A percentile compares a stretch with the other conserved stretches of the same genome.
Conservation (phyloP, 2,329 filamentous ascomycete genomes). For the Aaosphaeria pasadenensis region DNA sequence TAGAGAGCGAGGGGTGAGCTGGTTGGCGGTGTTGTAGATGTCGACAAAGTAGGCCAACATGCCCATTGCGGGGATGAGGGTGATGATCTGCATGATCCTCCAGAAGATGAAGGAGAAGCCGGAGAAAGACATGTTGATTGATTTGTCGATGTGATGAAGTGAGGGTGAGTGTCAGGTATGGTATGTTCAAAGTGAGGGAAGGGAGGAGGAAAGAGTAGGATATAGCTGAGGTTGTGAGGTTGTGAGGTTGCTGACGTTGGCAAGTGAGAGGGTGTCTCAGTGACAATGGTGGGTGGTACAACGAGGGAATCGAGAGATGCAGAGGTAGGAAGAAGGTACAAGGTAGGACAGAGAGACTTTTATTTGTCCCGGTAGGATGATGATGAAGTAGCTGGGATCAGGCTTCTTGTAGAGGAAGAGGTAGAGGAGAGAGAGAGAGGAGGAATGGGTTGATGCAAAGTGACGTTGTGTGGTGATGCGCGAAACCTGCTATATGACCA, state of each 20-base stretch:
- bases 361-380: neutral
- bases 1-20: slow-evolving; percentile 59
- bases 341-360: neutral
- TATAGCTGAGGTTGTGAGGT: neutral
- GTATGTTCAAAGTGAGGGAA: neutral
- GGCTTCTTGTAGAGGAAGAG: neutral
- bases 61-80: slow-evolving; percentile 61
- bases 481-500: neutral
- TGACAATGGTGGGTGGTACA: neutral
- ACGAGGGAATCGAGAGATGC: neutral
- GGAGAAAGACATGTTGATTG: slow-evolving; percentile 47
- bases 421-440: too few relatives aligned
- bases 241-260: neutral
- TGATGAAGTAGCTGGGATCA: neutral
- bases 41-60: slow-evolving; percentile 62
- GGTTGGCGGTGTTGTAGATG: slow-evolving; percentile 54
- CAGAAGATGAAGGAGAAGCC: slow-evolving; percentile 62
- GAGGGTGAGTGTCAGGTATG: neutral
- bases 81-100: slow-evolving; percentile 60
- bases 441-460: neutral
- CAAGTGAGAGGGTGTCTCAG: neutral
- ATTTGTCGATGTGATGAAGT: slow-evolving; percentile 6
- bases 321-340: neutral
- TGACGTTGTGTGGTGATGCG: neutral
- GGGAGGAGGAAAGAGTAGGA: neutral